Evolutionary conservation across 768 basidiomycete genomes (phyloP).

Genomic region (Gymnopilus dilepis): DNA sequence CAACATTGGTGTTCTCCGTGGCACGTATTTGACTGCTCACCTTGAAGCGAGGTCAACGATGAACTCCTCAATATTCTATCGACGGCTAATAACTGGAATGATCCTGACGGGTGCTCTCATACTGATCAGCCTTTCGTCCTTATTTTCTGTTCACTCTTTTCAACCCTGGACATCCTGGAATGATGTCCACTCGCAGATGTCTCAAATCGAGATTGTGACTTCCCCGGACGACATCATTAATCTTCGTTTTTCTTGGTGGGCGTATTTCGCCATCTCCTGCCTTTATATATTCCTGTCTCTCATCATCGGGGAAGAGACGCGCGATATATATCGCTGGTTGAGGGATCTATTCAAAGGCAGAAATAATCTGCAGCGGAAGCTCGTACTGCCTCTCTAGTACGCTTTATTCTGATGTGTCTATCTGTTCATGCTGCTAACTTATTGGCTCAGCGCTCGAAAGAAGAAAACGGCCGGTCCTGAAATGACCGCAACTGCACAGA

Average conservation of each 20-base stretch:
- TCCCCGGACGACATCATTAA: conserved; percentile 28
- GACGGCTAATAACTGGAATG: conserved; percentile 56
- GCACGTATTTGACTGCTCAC: conserved; percentile 36
- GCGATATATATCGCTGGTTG: conserved; percentile 44
- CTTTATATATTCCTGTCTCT: conserved; percentile 43
- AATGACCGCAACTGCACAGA: too few relatives aligned
- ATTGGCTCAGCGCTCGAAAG: too few relatives aligned
- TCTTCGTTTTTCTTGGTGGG: conserved; percentile 45
- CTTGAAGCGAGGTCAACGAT: conserved; percentile 47
- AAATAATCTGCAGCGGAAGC: conserved; percentile 2
- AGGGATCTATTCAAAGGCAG: conserved; percentile 10
- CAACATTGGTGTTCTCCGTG: conserved; percentile 32
- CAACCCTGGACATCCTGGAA: conserved; percentile 52
- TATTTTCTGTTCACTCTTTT: conserved; percentile 38
- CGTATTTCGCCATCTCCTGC: conserved; percentile 42
- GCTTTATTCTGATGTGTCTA: conserved; percentile 1
- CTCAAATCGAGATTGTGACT: conserved; percentile 39
- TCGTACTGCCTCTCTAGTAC: conserved; percentile 21
- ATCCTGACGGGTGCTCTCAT: conserved; percentile 48
- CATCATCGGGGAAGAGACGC: conserved; percentile 43
- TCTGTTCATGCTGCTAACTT: background rate
- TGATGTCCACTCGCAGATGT: conserved; percentile 48
- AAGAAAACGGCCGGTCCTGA: conserved; percentile 11
- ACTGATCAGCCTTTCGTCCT: conserved; percentile 42
- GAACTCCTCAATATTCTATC: conserved; percentile 55